Base-by-base conservation (phyloP, 108 stramenopile genomes). In the Cyclotella baltica region DNA sequence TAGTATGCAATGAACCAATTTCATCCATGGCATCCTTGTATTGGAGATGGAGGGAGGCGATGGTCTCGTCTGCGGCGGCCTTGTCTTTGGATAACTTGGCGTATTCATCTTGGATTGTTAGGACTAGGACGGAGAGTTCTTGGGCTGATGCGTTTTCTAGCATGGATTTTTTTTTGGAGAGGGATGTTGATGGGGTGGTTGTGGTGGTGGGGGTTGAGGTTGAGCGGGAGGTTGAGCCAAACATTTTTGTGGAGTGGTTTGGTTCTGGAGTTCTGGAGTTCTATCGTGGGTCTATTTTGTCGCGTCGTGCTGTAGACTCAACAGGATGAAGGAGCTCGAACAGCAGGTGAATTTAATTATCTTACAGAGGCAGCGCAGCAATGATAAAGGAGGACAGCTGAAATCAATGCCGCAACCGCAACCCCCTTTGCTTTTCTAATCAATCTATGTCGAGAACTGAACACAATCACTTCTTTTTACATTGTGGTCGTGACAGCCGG, bases 101-200 rank as follows among this genome's bases (percentile, higher is more conserved):
- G 46, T 82, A 82, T 40, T 75, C 81, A 37, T 82, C 81, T 62
- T 82, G 81, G 56, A 82, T 82, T 27, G 81, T 82, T 16, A 82
- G 70, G 48, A 82, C 81, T 55, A 82, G 81, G 48, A 82, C 81
- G 37, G 81, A 82, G 48, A 82, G 81, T 29, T 82, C 81, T 47
- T 82, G 68, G 56, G 81, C 70, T 34, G 81, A 76, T 16, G 81
- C 81, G 57, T 75, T 75, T 48, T 75, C 81, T 25, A 82, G 75
- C 81, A 82, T 76, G 40, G 64, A 50, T 51, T 67, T 67, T 20
- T 67, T 67, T 28, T 67, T 67, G 67, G n/a, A n/a, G n/a, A n/a
- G n/a, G n/a, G n/a, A n/a, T n/a, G n/a, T n/a, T n/a, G n/a, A n/a
- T n/a, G n/a, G n/a, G n/a, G 36, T 64, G 19, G n/a, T 52, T 3